Evolutionary conservation across 2,329 filamentous ascomycete species (phyloP).

Genomic region (Exophiala alcalophila): DNA sequence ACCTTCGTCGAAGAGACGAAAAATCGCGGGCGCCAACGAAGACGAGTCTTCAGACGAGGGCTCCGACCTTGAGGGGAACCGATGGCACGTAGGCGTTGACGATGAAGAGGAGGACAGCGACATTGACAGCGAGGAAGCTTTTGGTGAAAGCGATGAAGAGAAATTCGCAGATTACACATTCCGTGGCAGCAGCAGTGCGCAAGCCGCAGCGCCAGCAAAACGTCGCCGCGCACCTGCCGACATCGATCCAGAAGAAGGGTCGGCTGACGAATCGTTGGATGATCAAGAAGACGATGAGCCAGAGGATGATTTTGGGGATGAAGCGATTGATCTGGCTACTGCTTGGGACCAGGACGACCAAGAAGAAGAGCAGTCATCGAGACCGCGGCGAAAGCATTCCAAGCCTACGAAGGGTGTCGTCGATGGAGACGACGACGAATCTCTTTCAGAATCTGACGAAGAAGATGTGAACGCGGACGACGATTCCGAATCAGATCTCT

Average conservation of each 20-base stretch:
- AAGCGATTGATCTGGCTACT: conserved; percentile 61
- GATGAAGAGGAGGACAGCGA: conserved; percentile 66
- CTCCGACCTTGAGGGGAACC: conserved; percentile 80
- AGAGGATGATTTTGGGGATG: conserved; percentile 57
- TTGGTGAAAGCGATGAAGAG: conserved; percentile 85
- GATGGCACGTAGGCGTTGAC: conserved; percentile 74
- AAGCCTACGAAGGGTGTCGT: conserved; percentile 36
- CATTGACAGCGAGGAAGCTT: conserved; percentile 74
- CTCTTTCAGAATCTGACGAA: conserved; percentile 26
- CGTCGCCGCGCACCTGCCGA: conserved; percentile 31
- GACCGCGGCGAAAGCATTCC: conserved; percentile 35
- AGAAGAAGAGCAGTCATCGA: conserved; percentile 43
- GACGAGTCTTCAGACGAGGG: conserved; percentile 53
- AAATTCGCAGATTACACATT: conserved; percentile 74
- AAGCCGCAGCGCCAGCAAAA: conserved; percentile 26
- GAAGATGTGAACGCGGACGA: conserved; percentile 49
- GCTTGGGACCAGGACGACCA: conserved; percentile 57
- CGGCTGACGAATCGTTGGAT: conserved; percentile 40
- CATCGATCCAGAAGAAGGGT: conserved; percentile 51
- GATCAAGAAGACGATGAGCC: conserved; percentile 45
- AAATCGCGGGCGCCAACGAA: conserved; percentile 33
- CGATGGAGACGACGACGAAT: conserved; percentile 43
- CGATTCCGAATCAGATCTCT: conserved; percentile 51
- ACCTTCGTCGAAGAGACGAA: conserved; percentile 35
- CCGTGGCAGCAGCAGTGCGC: conserved; percentile 49